Evolutionary conservation across 352 stramenopile genomes (phyloP), one percentile per base, ranked within the genome.

Genomic region (Pythium apleroticum): DNA sequence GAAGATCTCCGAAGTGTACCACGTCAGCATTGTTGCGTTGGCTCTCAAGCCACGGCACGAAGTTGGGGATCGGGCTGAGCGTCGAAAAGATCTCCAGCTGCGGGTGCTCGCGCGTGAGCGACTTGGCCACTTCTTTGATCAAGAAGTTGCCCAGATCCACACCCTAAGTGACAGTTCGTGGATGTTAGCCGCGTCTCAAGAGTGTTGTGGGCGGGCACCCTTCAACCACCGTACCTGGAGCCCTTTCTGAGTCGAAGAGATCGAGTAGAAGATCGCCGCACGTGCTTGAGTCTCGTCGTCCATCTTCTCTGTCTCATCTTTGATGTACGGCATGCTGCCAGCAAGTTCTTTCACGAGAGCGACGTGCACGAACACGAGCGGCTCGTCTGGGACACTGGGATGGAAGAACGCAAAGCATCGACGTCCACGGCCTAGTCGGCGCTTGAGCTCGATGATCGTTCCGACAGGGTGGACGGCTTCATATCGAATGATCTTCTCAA

Each of bases 331-430:
- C 95, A 99, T 98, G 63, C 88, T 96, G 15, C 73, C 74, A 9
- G 95, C 94, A 1, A 98, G 76, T 46, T 95, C 74, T 65, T 85
- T 84, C 46, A 98, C 83, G 24, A 99, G 82, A 20, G 93, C 90
- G 15, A 98, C 90, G 72, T 99, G 95, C 15, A 98, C 90, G 81
- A 98, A 98, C 11, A 98, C 92, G 19, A 99, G 80, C 19, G 96
- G 95, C 68, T 97, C 86, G 56, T 97, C 82, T 14, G 89, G 93
- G 17, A 98, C 77, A 37, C 91, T 95, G 9, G 94, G 94, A 69
- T 98, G 95, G 68, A 99, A 98, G 56, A 98, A 97, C 3, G 88
- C 92, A 72, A 97, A 98, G 73, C 96, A 98, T 11, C 95, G 87
- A 2, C 89, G 75, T 43, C 83, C 81, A 52, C 78, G 78, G 31